phyloP scores from a whole-genome alignment of 768 basidiomycete species.

The Suillus paluster region DNA sequence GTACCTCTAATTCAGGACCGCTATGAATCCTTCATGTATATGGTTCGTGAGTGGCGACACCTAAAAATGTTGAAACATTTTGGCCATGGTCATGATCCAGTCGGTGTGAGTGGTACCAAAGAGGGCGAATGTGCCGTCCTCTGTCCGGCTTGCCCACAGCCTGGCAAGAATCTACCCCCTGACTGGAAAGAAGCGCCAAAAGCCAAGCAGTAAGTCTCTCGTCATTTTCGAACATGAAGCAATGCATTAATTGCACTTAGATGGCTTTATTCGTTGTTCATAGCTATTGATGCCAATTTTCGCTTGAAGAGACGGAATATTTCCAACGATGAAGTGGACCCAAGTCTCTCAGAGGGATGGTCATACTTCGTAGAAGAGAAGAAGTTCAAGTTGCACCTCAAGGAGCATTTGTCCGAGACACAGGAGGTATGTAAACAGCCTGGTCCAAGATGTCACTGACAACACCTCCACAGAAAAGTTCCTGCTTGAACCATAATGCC shows the following conservation, averaged over 20 bases:
- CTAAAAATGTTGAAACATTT: slow-evolving; percentile 19
- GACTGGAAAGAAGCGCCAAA: slow-evolving; percentile 3
- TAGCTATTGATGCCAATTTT: slow-evolving; percentile 40
- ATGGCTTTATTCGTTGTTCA: slow-evolving; percentile 26
- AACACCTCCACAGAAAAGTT: not conserved
- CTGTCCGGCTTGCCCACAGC: slow-evolving; percentile 12
- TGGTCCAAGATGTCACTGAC: not conserved
- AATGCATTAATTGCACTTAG: slow-evolving; percentile 14
- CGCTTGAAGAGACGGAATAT: slow-evolving; percentile 29
- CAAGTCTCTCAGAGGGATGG: slow-evolving; percentile 28
- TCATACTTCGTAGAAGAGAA: slow-evolving; percentile 33
- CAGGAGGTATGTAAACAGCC: not conserved
- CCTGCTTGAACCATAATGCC: not conserved
- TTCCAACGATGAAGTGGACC: slow-evolving; percentile 30
- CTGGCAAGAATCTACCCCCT: slow-evolving; percentile 10
- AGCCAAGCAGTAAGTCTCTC: not conserved
- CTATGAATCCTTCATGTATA: slow-evolving; percentile 24
- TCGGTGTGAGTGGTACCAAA: slow-evolving; percentile 2
- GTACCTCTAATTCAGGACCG: slow-evolving; percentile 9
- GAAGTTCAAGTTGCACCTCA: slow-evolving; percentile 10
- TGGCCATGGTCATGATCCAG: not conserved
- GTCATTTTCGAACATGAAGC: not conserved
- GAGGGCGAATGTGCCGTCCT: not conserved
- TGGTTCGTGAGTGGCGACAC: slow-evolving; percentile 23
- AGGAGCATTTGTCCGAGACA: not conserved